Conservation (phyloP, 2,329 filamentous ascomycete species). For the Penicillium sp. region DNA sequence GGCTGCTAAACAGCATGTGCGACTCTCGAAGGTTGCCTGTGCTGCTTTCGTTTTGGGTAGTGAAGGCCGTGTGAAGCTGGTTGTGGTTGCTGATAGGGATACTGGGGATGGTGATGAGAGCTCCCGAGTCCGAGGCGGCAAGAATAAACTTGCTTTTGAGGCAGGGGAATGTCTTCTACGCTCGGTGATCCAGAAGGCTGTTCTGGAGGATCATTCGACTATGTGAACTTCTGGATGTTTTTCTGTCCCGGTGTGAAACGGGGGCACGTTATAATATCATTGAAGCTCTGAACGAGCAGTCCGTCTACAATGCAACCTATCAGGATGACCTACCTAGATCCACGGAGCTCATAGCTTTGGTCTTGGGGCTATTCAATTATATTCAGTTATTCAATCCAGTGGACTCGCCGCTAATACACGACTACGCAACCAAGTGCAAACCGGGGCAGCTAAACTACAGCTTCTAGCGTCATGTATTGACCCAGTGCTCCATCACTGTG, state of each 20-base stretch:
- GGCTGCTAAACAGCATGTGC: conserved; percentile 27
- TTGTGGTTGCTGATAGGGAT: conserved; percentile 25
- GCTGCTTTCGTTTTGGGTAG: conserved; percentile 39
- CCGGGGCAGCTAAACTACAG: not conserved
- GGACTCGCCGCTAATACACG: not conserved
- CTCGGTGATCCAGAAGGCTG: conserved; percentile 31
- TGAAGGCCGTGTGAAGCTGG: conserved; percentile 41
- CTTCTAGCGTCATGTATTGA: too few relatives aligned
- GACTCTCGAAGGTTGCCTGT: conserved; percentile 39
- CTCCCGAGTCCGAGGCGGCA: conserved; percentile 3
- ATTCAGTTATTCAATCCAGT: not conserved
- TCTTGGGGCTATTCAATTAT: not conserved
- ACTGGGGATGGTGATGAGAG: conserved; percentile 13
- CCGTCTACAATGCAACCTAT: not conserved
- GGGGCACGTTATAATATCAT: not conserved
- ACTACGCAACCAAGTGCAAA: not conserved
- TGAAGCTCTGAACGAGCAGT: not conserved
- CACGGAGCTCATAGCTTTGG: not conserved
- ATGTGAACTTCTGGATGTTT: conserved; percentile 9
- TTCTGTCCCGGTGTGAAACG: not conserved
- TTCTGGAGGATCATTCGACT: conserved; percentile 17
- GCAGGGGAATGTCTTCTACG: conserved; percentile 35
- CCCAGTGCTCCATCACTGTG: too few relatives aligned
- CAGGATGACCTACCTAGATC: not conserved
- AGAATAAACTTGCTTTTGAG: conserved; percentile 20